These are phyloP conservation scores for Silene noctiflora DNA, from an alignment of 179 eudicot genomes.

Conservation along the genomic window DNA sequence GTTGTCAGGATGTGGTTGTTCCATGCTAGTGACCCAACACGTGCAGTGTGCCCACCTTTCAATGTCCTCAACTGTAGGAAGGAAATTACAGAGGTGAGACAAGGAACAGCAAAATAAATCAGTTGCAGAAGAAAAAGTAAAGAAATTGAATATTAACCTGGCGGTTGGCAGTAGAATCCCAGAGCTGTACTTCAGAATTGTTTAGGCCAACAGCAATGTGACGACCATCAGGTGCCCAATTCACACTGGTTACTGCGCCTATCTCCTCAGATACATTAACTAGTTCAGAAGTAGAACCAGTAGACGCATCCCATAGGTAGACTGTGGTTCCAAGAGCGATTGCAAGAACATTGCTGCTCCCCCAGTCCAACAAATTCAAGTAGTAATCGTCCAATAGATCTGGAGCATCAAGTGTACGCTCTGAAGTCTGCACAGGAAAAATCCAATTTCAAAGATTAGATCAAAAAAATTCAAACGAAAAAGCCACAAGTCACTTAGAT, in stretches of 20 bases:
- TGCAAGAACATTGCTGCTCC: conserved; percentile 67
- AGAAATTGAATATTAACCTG: conserved; percentile 30
- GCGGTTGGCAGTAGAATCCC: conserved; percentile 71
- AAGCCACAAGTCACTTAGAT: not conserved
- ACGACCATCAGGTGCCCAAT: conserved; percentile 94
- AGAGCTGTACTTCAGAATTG: conserved; percentile 75
- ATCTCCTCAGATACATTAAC: conserved; percentile 40
- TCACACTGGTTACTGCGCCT: conserved; percentile 80
- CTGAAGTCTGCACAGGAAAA: conserved; percentile 56
- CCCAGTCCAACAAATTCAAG: conserved; percentile 80
- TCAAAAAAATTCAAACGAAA: not conserved
- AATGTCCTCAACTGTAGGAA: conserved; percentile 63
- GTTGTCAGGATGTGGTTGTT: conserved; percentile 72
- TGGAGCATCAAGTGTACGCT: conserved; percentile 85
- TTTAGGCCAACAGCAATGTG: conserved; percentile 73
- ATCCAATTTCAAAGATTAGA: not conserved
- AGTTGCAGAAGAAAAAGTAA: not conserved
- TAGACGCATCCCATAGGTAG: conserved; percentile 50
- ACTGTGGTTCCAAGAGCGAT: conserved; percentile 50
- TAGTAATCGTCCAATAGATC: conserved; percentile 77
- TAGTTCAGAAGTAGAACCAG: conserved; percentile 43
- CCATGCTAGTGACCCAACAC: conserved; percentile 81
- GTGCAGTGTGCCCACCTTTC: conserved; percentile 67
- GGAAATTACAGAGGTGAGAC: conserved; percentile 9
- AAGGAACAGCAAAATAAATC: not conserved